phyloP scores from a whole-genome alignment of 139 green algal genomes.

The Tetraselmis chui region DNA sequence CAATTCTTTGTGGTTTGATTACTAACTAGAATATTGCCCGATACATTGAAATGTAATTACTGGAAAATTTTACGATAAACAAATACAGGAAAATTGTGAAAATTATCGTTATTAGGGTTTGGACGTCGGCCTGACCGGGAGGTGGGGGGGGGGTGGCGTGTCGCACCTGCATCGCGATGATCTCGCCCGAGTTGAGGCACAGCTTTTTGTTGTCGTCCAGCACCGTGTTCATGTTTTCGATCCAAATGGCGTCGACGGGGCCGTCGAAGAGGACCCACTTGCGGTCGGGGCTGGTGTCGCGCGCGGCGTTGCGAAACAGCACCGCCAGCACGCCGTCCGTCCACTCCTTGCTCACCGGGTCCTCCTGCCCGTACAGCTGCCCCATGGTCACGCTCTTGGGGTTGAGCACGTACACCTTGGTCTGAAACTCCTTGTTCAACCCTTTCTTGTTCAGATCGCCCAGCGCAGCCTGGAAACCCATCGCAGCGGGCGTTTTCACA shows the following conservation, averaged over 20 bases:
- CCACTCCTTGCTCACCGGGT: constrained; percentile 59
- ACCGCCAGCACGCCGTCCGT: constrained; percentile 61
- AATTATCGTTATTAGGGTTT: too few species aligned
- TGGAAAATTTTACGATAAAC: too few species aligned
- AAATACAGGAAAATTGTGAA: too few species aligned
- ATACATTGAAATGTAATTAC: too few species aligned
- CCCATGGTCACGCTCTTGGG: constrained; percentile 60
- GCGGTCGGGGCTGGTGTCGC: constrained; percentile 24
- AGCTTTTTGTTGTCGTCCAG: constrained; percentile 62
- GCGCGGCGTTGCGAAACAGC: constrained; percentile 39
- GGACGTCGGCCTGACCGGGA: too few species aligned
- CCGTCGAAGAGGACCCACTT: constrained; percentile 46
- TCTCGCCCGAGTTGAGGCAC: constrained; percentile 41
- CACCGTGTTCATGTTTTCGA: constrained; percentile 59
- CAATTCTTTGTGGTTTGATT: too few species aligned
- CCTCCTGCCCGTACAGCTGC: constrained; percentile 69
- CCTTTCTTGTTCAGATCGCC: constrained; percentile 21
- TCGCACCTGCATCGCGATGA: constrained; percentile 29
- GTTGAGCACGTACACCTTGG: constrained; percentile 45
- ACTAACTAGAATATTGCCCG: too few species aligned
- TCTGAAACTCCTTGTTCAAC: constrained; percentile 12
- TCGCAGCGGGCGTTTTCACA: too few species aligned
- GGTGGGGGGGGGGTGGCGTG: neutral
- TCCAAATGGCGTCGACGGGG: constrained; percentile 55
- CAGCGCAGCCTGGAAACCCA: constrained; percentile 16